Evolutionary conservation across 148 eudicot genomes (phyloP).

Genomic region (Amaranthus palmeri): DNA sequence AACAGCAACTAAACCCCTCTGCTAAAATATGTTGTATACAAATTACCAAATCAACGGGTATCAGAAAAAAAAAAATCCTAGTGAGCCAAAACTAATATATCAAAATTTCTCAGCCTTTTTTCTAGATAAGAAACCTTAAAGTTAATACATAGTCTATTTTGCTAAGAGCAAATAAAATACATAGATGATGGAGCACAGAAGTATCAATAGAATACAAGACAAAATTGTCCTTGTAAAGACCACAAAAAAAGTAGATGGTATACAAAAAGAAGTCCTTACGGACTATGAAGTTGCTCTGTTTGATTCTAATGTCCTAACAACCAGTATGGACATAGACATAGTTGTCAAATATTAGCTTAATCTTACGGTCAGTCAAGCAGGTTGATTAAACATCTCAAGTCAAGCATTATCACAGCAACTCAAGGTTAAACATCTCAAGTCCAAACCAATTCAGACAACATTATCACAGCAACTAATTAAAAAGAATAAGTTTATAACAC

Average conservation of each 20-base stretch:
- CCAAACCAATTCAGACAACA: not conserved
- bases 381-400: not conserved
- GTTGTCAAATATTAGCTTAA: not conserved
- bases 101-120: slow-evolving; percentile 2
- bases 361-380: not conserved
- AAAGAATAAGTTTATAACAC: not conserved
- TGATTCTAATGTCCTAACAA: not conserved
- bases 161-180: not conserved
- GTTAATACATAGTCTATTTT: not conserved
- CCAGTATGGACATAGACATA: not conserved
- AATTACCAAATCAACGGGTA: too few relatives aligned
- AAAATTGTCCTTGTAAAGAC: not conserved
- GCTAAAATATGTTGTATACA: not conserved
- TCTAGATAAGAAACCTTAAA: not conserved
- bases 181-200: not conserved
- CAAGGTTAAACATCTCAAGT: not conserved
- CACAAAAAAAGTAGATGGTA: not conserved
- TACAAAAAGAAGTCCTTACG: not conserved
- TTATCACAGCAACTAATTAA: not conserved
- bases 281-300: not conserved
- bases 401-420: too few relatives aligned
- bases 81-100: not conserved
- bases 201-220: not conserved
- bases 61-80: not conserved
- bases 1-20: not conserved